These are phyloP conservation scores for Exidia glandulosa DNA, from an alignment of 768 basidiomycete species.

Conservation along the genomic window DNA sequence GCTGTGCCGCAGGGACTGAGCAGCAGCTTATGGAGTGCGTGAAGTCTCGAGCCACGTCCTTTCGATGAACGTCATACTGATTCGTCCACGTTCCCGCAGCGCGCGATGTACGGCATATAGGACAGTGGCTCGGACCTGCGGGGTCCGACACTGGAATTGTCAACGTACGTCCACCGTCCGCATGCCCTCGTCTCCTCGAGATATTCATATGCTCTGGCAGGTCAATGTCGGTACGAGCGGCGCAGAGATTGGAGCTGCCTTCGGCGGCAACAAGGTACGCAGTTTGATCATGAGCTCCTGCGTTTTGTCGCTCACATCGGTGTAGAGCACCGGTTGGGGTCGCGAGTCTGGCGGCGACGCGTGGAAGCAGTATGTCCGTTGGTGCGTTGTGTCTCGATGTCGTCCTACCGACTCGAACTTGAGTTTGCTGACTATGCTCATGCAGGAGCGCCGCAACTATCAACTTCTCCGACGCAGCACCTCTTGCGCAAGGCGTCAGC, in stretches of 20 bases:
- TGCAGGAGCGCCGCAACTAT: conserved; percentile 70
- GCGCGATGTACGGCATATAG: conserved; percentile 67
- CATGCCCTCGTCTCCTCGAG: neutral
- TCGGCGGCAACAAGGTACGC: conserved; percentile 86
- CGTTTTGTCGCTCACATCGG: neutral
- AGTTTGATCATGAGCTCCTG: conserved; percentile 1
- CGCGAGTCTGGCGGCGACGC: conserved; percentile 95
- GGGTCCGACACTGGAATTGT: conserved; percentile 91
- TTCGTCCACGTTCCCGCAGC: conserved; percentile 23
- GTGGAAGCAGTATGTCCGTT: conserved; percentile 96
- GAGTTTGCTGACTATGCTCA: conserved; percentile 2
- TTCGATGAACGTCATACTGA: neutral
- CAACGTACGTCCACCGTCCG: conserved; percentile 45
- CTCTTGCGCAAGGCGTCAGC: conserved; percentile 86
- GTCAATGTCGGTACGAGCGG: conserved; percentile 61
- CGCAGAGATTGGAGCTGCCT: conserved; percentile 74
- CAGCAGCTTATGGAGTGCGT: conserved; percentile 68
- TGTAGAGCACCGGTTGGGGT: conserved; percentile 82
- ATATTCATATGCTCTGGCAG: conserved; percentile 21
- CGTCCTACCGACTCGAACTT: neutral
- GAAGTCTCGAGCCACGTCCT: neutral
- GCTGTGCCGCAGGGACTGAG: conserved; percentile 85
- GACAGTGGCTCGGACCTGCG: conserved; percentile 84
- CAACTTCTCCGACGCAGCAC: conserved; percentile 84
- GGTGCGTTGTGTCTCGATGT: conserved; percentile 15